phyloP scores from a whole-genome alignment of 106 monocot species.

The Xerophyta viscosa region DNA sequence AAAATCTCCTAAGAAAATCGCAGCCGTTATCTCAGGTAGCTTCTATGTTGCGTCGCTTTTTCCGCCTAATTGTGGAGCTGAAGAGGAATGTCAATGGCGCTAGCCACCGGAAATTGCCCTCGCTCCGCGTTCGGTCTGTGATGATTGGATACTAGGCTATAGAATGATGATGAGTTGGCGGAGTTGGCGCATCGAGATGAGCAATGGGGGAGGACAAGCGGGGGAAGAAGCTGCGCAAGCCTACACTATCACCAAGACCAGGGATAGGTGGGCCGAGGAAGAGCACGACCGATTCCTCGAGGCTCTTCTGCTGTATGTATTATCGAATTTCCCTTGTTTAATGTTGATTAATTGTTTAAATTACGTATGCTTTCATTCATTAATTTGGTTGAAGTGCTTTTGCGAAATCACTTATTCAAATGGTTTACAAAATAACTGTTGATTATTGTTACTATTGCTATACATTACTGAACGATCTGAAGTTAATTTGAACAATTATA shows the following conservation, averaged over 20 bases:
- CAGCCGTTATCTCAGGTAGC: not conserved
- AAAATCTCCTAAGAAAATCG: not conserved
- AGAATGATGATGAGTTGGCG: not conserved
- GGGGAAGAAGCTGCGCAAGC: slow-evolving; percentile 11
- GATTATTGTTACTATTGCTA: too few relatives aligned
- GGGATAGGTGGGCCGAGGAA: slow-evolving; percentile 10
- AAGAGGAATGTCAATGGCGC: not conserved
- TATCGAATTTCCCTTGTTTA: too few relatives aligned
- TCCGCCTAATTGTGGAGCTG: slow-evolving; percentile 5
- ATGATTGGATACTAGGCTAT: too few relatives aligned
- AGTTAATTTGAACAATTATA: too few relatives aligned
- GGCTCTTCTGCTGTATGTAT: not conserved
- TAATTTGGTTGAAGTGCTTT: too few relatives aligned
- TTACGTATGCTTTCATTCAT: too few relatives aligned
- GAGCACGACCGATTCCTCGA: slow-evolving; percentile 14
- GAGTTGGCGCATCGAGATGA: not conserved
- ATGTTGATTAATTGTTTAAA: too few relatives aligned
- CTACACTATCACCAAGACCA: slow-evolving; percentile 15
- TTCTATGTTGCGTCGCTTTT: not conserved
- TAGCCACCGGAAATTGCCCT: slow-evolving; percentile 2
- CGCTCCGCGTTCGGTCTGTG: too few relatives aligned
- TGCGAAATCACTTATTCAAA: too few relatives aligned
- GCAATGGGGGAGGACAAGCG: not conserved
- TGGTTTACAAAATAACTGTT: too few relatives aligned
- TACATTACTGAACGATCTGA: too few relatives aligned